A percentile compares a stretch with the other conserved stretches of the same genome.
These are phyloP conservation scores for Trypanosoma brucei DNA, from an alignment of 208 protist species.

Conservation along the genomic window DNA sequence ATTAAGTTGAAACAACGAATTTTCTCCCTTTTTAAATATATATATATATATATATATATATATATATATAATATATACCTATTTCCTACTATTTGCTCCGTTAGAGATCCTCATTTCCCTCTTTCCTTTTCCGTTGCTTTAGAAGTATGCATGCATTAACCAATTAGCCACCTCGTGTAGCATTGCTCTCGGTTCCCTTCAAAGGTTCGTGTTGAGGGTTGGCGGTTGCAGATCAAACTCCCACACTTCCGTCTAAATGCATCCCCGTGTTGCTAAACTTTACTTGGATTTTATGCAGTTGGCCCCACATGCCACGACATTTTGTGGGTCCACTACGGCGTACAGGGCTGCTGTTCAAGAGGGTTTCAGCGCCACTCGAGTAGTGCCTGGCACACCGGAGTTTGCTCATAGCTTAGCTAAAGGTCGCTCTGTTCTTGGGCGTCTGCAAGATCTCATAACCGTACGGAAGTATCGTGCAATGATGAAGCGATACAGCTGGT, in stretches of 20 bases:
- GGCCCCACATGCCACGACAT: conserved; percentile 18
- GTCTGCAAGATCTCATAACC: conserved; percentile 42
- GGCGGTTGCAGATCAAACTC: too few relatives aligned
- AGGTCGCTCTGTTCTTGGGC: conserved; percentile 47
- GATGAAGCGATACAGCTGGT: conserved; percentile 61
- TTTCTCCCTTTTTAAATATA: too few relatives aligned
- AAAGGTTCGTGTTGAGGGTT: too few relatives aligned
- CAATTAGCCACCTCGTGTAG: too few relatives aligned
- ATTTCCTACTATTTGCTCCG: too few relatives aligned
- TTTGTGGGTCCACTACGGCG: conserved; percentile 5
- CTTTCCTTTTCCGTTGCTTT: too few relatives aligned
- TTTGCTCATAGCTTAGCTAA: conserved; percentile 58
- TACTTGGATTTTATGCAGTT: conserved; percentile 76
- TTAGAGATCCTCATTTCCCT: too few relatives aligned
- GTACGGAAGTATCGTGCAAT: conserved; percentile 68
- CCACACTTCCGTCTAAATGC: conserved; percentile 7
- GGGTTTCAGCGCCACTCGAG: conserved; percentile 38
- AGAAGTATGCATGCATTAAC: too few relatives aligned
- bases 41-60: too few relatives aligned
- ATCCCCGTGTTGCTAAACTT: conserved; percentile 45
- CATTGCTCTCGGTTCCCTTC: too few relatives aligned
- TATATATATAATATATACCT: too few relatives aligned
- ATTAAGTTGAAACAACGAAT: too few relatives aligned
- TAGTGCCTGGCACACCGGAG: conserved; percentile 31
- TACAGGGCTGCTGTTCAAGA: conserved; percentile 56